Conservation (phyloP, 2,329 filamentous ascomycete genomes). For the Phoma herbarum region DNA sequence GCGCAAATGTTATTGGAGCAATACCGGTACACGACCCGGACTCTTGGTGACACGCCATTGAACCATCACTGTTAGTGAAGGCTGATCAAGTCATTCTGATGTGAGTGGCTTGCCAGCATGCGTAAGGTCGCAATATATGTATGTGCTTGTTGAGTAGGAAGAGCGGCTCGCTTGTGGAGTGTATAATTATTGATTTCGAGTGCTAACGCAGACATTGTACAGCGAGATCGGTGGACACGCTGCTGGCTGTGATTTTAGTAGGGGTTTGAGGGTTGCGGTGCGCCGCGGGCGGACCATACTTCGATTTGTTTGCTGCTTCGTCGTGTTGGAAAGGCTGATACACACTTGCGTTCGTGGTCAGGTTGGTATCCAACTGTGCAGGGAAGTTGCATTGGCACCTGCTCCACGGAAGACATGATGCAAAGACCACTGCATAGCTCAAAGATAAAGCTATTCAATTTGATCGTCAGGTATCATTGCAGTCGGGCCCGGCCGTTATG, state of each 20-base stretch:
- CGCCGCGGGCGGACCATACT: neutral
- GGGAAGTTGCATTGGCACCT: neutral
- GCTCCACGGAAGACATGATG: neutral
- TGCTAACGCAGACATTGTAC: neutral
- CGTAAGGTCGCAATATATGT: constrained; percentile 2
- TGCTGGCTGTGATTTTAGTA: neutral
- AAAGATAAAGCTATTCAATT: constrained; percentile 2
- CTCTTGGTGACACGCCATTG: constrained; percentile 2
- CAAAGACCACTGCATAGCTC: constrained; percentile 7
- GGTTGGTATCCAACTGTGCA: neutral
- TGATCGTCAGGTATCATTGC: constrained; percentile 16
- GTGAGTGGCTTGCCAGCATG: constrained; percentile 16
- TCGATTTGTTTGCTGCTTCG: neutral
- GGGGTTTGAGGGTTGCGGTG: neutral
- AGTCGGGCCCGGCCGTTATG: constrained; percentile 22
- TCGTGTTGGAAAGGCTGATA: neutral
- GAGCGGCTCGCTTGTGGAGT: constrained; percentile 3
- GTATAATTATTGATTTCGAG: neutral
- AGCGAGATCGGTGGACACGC: neutral
- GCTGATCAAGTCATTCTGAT: constrained; percentile 7
- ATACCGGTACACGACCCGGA: constrained; percentile 7
- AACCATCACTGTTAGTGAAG: neutral
- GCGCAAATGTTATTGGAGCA: constrained; percentile 9
- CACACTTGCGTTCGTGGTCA: neutral
- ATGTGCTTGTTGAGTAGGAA: neutral